phyloP scores from a whole-genome alignment of 768 basidiomycete species.

The Termitomyces sp. region DNA sequence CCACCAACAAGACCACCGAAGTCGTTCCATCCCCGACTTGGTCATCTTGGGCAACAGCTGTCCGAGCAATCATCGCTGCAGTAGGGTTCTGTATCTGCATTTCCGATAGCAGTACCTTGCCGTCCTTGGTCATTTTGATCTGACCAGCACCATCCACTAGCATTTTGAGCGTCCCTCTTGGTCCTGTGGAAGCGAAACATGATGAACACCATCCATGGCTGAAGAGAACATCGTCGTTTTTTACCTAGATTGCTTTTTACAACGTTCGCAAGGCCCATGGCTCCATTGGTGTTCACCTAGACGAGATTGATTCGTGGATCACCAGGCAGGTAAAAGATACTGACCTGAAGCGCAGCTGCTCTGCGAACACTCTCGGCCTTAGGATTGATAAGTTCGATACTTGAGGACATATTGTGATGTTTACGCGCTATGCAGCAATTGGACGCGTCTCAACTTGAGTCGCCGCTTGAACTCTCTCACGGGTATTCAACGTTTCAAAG shows the following conservation, averaged over 20 bases:
- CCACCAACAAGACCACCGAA: constrained; percentile 92
- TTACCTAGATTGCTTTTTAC: constrained; percentile 96
- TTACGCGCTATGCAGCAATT: constrained; percentile 15
- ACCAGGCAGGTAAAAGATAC: constrained; percentile 2
- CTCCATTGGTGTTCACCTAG: constrained; percentile 88
- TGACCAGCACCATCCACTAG: constrained; percentile 96
- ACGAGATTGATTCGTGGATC: constrained; percentile 11
- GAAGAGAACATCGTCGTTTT: constrained; percentile 7
- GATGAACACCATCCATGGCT: not conserved
- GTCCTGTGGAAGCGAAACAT: constrained; percentile 47
- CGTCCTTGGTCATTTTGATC: constrained; percentile 99
- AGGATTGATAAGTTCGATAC: constrained; percentile 94
- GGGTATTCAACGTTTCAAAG: not conserved
- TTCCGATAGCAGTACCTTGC: constrained; percentile 95
- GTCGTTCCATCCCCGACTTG: constrained; percentile 99
- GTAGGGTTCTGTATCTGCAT: constrained; percentile 99
- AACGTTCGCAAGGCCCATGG: constrained; percentile 95
- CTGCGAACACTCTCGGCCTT: constrained; percentile 92
- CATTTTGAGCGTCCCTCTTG: constrained; percentile 98
- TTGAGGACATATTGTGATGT: constrained; percentile 49
- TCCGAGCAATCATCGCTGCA: constrained; percentile 97
- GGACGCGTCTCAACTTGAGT: constrained; percentile 18
- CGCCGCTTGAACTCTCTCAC: constrained; percentile 18
- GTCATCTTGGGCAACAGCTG: constrained; percentile 98
- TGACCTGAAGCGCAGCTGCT: constrained; percentile 86